Conservation (phyloP, 148 eudicot genomes). For the Vaccinium macrocarpon region DNA sequence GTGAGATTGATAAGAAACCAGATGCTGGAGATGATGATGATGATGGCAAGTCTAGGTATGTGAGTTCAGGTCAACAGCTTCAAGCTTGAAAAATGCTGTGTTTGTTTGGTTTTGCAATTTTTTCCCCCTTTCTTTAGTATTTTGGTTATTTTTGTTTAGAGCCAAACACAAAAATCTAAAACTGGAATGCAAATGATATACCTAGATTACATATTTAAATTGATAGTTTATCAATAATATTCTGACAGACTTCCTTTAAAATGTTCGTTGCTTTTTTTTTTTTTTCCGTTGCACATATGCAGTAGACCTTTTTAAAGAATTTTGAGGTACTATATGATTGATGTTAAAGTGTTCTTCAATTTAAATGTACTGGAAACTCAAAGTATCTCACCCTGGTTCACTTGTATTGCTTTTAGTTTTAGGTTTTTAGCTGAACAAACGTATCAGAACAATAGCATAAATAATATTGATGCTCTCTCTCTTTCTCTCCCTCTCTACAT, state of each 20-base stretch:
- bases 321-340: background rate
- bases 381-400: too few species aligned
- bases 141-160: background rate
- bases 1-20: constrained; percentile 92
- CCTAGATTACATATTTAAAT: background rate
- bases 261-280: background rate
- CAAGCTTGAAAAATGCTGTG: background rate
- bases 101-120: background rate
- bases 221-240: background rate
- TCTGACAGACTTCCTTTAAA: background rate
- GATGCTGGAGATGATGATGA: constrained; percentile 67
- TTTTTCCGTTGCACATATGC: background rate
- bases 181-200: background rate
- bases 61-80: constrained; percentile 9
- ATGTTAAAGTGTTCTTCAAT: background rate
- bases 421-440: background rate
- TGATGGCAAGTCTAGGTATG: constrained; percentile 74
- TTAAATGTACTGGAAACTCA: too few species aligned
- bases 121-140: background rate
- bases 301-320: background rate
- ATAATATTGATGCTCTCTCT: background rate
- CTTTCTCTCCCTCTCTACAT: background rate
- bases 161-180: background rate
- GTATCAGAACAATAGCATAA: background rate
- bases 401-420: background rate